phyloP scores from a whole-genome alignment of 1,139 yeast species.

The Sugiyamaella xylanicola region DNA sequence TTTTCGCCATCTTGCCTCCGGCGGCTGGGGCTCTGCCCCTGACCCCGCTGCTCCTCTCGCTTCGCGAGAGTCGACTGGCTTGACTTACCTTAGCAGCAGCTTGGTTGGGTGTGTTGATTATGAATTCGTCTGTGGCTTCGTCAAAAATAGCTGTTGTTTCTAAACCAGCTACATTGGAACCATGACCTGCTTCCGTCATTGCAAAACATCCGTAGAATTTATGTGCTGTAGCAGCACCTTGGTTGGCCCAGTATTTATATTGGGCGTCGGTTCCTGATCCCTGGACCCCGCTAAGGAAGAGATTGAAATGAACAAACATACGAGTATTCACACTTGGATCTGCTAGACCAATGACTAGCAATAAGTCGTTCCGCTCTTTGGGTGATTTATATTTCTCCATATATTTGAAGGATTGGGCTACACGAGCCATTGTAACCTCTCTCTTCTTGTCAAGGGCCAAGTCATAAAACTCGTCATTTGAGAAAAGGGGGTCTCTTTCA shows the following conservation, averaged over 20 bases:
- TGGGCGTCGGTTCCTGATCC: constrained; percentile 72
- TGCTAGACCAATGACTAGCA: constrained; percentile 48
- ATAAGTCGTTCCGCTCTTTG: constrained; percentile 43
- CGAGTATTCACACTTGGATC: constrained; percentile 70
- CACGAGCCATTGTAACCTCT: constrained; percentile 55
- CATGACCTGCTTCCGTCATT: constrained; percentile 94
- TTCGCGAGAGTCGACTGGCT: neutral
- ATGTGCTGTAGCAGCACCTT: constrained; percentile 65
- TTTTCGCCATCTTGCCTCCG: neutral
- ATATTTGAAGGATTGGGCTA: constrained; percentile 51
- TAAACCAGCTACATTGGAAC: constrained; percentile 88
- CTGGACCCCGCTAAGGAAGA: constrained; percentile 66
- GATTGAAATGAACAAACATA: constrained; percentile 69
- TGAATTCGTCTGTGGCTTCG: constrained; percentile 62
- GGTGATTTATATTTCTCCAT: constrained; percentile 52
- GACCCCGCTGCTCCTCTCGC: neutral
- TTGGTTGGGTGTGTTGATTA: constrained; percentile 81
- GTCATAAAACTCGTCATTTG: constrained; percentile 56
- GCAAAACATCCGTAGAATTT: constrained; percentile 88
- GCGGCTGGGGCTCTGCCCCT: neutral
- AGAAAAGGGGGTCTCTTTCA: constrained; percentile 60
- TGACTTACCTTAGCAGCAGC: constrained; percentile 49
- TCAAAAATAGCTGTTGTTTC: constrained; percentile 91
- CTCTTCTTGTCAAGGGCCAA: constrained; percentile 53
- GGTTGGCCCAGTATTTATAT: constrained; percentile 67